These are phyloP conservation scores for Penstemon eatonii DNA, from an alignment of 257 asterid genomes.

Conservation along the genomic window DNA sequence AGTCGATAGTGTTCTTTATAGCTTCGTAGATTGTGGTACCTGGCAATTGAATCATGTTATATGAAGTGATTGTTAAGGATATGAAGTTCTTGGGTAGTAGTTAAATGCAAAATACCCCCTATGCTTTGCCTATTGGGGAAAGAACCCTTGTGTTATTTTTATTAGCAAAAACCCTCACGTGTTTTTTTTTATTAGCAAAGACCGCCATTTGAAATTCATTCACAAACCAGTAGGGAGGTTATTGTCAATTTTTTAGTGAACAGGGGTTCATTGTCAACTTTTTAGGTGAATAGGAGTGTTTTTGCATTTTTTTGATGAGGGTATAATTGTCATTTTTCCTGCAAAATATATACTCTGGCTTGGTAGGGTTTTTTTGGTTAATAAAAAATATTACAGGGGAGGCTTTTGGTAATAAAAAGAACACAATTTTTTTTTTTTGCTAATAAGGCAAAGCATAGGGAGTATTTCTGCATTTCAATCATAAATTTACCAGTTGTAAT, in stretches of 20 bases:
- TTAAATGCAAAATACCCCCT: not conserved
- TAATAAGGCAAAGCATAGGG: not conserved
- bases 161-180: not conserved
- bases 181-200: not conserved
- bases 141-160: too few species aligned
- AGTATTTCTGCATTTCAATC: not conserved
- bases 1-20: conserved; percentile 26
- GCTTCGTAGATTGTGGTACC: conserved; percentile 42
- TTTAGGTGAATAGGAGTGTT: too few species aligned
- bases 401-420: too few species aligned
- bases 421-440: too few species aligned
- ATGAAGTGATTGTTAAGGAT: not conserved
- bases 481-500: conserved; percentile 36
- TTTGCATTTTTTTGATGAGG: too few species aligned
- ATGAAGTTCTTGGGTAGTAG: not conserved
- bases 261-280: too few species aligned
- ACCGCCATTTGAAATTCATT: not conserved
- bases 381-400: too few species aligned
- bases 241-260: too few species aligned
- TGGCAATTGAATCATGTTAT: not conserved
- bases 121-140: too few species aligned
- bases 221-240: not conserved
- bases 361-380: too few species aligned
- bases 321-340: not conserved
- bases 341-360: too few species aligned